A percentile compares a stretch with the other conserved stretches of the same genome.
phyloP scores from a whole-genome alignment of 371 early-diverging fungal genomes.

The Lichtheimia hyalospora region DNA sequence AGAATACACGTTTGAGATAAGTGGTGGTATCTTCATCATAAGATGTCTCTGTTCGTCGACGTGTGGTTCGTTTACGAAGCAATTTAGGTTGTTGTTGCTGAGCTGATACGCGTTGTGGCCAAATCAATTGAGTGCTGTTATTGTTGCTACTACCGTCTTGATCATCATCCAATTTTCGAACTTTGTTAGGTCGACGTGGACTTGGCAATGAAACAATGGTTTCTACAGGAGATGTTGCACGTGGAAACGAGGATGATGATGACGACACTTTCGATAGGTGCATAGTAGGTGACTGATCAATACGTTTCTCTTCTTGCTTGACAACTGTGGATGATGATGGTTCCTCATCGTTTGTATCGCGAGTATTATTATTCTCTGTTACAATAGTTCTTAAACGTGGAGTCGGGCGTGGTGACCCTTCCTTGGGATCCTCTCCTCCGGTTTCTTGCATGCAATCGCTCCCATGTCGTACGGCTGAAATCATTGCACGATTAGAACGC shows the following conservation, averaged over 20 bases:
- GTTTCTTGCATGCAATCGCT: conserved; percentile 1
- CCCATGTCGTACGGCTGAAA: conserved; percentile 5
- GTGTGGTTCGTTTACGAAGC: conserved; percentile 4
- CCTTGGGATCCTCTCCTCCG: neutral
- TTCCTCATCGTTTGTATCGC: too few species aligned
- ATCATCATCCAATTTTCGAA: neutral
- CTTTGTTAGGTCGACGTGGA: too few species aligned
- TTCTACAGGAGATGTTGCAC: too few species aligned
- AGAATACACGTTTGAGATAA: conserved; percentile 11
- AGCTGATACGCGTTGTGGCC: neutral
- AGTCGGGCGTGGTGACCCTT: neutral
- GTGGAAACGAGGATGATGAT: too few species aligned
- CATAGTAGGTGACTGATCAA: too few species aligned
- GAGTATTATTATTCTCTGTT: too few species aligned
- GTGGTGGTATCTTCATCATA: conserved; percentile 11
- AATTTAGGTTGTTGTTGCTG: neutral
- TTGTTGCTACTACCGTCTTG: neutral
- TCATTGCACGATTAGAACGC: conserved; percentile 4
- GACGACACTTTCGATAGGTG: too few species aligned
- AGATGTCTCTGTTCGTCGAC: conserved; percentile 9
- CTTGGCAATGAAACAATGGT: too few species aligned
- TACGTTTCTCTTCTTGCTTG: neutral
- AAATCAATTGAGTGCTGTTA: neutral
- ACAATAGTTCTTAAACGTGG: too few species aligned
- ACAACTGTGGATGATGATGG: neutral